Percentiles rank a stretch among this genome's conserved stretches.
Evolutionary conservation across 495 filamentous ascomycete species (phyloP).

Genomic region (Aspergillus bridgeri): DNA sequence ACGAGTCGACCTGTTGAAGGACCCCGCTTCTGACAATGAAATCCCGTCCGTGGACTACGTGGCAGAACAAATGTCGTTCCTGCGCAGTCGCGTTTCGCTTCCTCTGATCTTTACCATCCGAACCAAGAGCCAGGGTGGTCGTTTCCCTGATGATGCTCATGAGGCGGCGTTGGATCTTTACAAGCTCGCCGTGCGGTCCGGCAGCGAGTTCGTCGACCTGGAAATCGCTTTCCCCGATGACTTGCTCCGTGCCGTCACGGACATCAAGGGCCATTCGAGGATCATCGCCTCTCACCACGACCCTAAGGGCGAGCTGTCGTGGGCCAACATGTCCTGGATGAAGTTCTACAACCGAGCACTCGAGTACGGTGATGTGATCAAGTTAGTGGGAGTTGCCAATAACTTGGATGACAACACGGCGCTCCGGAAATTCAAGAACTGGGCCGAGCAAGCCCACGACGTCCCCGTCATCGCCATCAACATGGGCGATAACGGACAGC

Average conservation of each 20-base stretch:
- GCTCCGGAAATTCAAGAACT: slow-evolving; percentile 76
- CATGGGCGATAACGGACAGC: slow-evolving; percentile 85
- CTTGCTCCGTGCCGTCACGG: slow-evolving; percentile 62
- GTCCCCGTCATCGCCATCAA: slow-evolving; percentile 91
- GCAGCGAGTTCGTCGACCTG: slow-evolving; percentile 88
- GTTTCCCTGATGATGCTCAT: slow-evolving; percentile 75
- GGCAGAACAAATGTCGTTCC: slow-evolving; percentile 72
- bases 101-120: slow-evolving; percentile 94
- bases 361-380: slow-evolving; percentile 86
- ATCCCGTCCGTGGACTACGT: slow-evolving; percentile 71
- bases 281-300: slow-evolving; percentile 98
- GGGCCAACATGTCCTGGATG: slow-evolving; percentile 87
- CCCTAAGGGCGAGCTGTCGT: slow-evolving; percentile 71
- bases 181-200: slow-evolving; percentile 71
- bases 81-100: slow-evolving; percentile 69
- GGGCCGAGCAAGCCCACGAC: slow-evolving; percentile 66
- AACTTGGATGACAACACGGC: slow-evolving; percentile 80
- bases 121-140: slow-evolving; percentile 80
- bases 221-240: slow-evolving; percentile 83
- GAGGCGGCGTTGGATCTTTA: slow-evolving; percentile 71
- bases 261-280: slow-evolving; percentile 65
- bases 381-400: slow-evolving; percentile 83
- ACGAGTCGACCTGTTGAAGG: slow-evolving; percentile 85
- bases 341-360: slow-evolving; percentile 82
- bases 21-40: slow-evolving; percentile 56